Evolutionary conservation across 495 filamentous ascomycete species (phyloP).

Genomic region (Echria macrotheca): DNA sequence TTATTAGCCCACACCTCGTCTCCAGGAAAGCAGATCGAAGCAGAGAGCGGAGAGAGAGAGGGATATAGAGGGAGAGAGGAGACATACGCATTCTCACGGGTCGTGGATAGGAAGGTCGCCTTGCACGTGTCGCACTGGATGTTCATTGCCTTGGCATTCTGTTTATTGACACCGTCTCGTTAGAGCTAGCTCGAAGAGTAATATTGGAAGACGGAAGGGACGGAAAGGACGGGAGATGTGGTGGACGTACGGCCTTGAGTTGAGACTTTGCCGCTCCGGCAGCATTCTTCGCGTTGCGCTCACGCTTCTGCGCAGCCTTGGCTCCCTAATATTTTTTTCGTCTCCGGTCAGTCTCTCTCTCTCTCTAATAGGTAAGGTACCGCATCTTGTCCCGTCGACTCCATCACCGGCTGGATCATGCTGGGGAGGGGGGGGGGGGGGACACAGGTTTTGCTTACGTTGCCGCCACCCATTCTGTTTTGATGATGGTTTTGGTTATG

Average conservation of each 20-base stretch:
- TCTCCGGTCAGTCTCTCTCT: not conserved
- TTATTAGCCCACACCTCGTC: too few species aligned
- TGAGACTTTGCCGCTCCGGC: constrained; percentile 46
- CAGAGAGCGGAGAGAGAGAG: too few species aligned
- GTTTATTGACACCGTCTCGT: too few species aligned
- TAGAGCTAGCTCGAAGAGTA: too few species aligned
- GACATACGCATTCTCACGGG: constrained; percentile 47
- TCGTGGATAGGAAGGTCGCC: constrained; percentile 52
- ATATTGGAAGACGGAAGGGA: too few species aligned
- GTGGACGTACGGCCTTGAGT: constrained; percentile 47
- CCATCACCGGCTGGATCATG: too few species aligned
- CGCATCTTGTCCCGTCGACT: too few species aligned
- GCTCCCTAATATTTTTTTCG: constrained; percentile 40
- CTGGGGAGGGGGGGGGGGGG: not conserved
- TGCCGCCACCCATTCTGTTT: constrained; percentile 45
- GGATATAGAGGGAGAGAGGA: constrained; percentile 1
- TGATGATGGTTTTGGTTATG: not conserved
- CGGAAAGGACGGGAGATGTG: too few species aligned
- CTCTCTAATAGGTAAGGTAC: too few species aligned
- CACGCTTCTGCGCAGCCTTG: constrained; percentile 55
- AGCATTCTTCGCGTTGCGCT: constrained; percentile 46
- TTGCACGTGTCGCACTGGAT: constrained; percentile 54
- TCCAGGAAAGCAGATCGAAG: too few species aligned
- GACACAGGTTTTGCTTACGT: constrained; percentile 33
- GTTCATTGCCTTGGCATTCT: constrained; percentile 50